phyloP scores from a whole-genome alignment of 1,284 basidiomycete species.

The Ustilago trichophora region DNA sequence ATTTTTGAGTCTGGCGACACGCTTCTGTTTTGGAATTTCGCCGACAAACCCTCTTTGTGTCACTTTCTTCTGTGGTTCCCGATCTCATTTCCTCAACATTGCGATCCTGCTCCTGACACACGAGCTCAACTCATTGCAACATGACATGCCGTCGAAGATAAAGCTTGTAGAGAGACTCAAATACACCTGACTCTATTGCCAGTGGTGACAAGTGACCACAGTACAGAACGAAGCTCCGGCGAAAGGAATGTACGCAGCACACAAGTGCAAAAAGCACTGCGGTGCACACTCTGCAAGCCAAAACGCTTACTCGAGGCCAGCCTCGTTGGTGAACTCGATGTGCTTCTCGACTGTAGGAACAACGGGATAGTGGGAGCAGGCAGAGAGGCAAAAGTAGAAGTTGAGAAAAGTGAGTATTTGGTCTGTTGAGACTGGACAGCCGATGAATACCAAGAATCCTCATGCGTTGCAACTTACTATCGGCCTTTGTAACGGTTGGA shows the following conservation, averaged over 20 bases:
- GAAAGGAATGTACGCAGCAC: too few species aligned
- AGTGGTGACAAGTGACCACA: background rate
- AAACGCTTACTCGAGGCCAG: constrained; percentile 65
- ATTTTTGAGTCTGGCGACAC: background rate
- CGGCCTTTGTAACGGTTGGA: constrained; percentile 87
- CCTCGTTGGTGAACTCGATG: constrained; percentile 89
- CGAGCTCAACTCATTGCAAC: too few species aligned
- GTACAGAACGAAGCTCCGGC: too few species aligned
- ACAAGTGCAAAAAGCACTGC: too few species aligned
- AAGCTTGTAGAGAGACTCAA: background rate
- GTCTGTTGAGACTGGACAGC: background rate
- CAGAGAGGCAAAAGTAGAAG: background rate
- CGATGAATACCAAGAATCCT: background rate
- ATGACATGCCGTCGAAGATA: too few species aligned
- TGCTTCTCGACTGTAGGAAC: constrained; percentile 73
- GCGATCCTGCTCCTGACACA: too few species aligned
- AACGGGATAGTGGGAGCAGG: too few species aligned
- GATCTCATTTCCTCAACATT: background rate
- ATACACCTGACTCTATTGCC: constrained; percentile 1
- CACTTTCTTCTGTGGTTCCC: constrained; percentile 1
- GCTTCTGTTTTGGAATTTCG: constrained; percentile 1
- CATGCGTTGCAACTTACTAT: constrained; percentile 71
- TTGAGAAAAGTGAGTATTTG: background rate
- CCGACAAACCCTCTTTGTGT: constrained; percentile 2
- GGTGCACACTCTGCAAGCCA: background rate